Percentiles rank a stretch among this genome's conserved stretches.
Conservation (phyloP, 495 filamentous ascomycete genomes). For the Trichoderma reesei region DNA sequence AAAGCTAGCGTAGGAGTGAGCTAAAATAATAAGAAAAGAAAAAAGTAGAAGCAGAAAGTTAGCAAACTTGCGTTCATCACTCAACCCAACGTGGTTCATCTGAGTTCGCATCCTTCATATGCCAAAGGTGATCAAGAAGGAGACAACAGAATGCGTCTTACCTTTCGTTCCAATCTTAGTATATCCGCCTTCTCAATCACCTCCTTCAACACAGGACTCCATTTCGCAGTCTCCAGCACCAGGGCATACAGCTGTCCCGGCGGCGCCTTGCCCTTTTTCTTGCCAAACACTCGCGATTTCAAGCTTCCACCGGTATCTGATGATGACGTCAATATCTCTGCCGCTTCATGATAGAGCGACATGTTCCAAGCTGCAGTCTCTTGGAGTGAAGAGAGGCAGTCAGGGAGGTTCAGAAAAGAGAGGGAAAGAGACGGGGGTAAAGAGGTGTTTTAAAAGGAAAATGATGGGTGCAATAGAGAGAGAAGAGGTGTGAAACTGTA, state of each 20-base stretch:
- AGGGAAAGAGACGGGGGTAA: no score
- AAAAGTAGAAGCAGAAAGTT: no score
- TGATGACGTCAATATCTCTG: constrained; percentile 54
- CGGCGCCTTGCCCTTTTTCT: constrained; percentile 58
- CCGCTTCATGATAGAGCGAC: constrained; percentile 94
- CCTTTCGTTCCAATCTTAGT: constrained; percentile 70
- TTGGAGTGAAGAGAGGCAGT: background rate
- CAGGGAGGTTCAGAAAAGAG: background rate
- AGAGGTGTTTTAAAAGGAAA: no score
- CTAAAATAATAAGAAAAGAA: constrained; percentile 32
- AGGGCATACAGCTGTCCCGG: constrained; percentile 81
- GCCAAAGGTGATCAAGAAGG: no score
- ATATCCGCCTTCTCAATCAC: constrained; percentile 70
- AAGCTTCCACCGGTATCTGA: constrained; percentile 60
- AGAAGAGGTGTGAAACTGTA: background rate
- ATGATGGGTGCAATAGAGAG: background rate
- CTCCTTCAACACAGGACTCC: constrained; percentile 74
- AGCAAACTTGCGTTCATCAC: background rate
- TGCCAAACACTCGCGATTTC: constrained; percentile 68
- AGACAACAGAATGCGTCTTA: constrained; percentile 32
- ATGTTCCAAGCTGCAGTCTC: constrained; percentile 31
- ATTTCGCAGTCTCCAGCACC: constrained; percentile 77
- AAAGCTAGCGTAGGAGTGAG: constrained; percentile 71
- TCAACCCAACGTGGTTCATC: background rate
- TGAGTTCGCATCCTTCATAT: no score